A percentile compares a stretch with the other conserved stretches of the same genome.
Conservation (phyloP, 805 yeast genomes). For the Dipodascopsis uninucleata region DNA sequence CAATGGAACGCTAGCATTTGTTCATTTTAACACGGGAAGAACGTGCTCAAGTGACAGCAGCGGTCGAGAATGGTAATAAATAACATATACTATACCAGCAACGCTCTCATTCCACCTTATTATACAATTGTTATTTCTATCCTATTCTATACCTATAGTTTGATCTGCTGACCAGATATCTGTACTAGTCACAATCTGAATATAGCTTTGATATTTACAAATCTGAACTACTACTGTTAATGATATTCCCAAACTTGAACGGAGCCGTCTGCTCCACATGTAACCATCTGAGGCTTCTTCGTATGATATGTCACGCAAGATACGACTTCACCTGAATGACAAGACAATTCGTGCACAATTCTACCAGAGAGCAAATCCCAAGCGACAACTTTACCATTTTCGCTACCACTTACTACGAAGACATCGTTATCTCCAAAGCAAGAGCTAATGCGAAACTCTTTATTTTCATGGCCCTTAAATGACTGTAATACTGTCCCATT, state of each 20-base stretch:
- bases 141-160: no score
- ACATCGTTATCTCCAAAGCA: conserved; percentile 29
- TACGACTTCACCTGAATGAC: conserved; percentile 12
- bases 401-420: conserved; percentile 32
- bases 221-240: no score
- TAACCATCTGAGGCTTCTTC: conserved; percentile 20
- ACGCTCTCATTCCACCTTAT: background rate
- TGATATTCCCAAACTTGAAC: conserved; percentile 27
- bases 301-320: conserved; percentile 24
- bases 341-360: conserved; percentile 15
- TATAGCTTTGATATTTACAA: no score
- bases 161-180: no score
- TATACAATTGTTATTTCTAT: background rate
- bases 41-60: background rate
- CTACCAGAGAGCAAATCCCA: conserved; percentile 33
- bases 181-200: no score
- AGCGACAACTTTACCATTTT: conserved; percentile 31
- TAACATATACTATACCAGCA: no score
- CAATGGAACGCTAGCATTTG: background rate
- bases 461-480: conserved; percentile 31
- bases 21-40: background rate
- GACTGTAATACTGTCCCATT: conserved; percentile 31
- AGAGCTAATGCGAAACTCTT: conserved; percentile 30
- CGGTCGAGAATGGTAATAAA: no score
- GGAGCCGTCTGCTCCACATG: conserved; percentile 19